Evolutionary conservation across 2,329 filamentous ascomycete species (phyloP).

Genomic region (Ophiostoma piceae): DNA sequence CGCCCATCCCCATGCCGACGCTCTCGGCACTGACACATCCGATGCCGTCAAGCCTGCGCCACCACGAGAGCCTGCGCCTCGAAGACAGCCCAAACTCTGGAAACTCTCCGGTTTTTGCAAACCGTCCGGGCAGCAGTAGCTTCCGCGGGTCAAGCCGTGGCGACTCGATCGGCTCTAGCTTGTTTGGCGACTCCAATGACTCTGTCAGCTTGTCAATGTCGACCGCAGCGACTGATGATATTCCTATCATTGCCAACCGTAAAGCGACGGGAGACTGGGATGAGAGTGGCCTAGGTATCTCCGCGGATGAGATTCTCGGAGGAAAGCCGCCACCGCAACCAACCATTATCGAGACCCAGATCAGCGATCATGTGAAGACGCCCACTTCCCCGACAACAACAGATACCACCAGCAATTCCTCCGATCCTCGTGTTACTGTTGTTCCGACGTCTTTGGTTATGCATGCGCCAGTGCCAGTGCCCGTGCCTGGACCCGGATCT

Average conservation of each 20-base stretch:
- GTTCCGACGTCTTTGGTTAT: constrained; percentile 57
- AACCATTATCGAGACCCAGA: neutral
- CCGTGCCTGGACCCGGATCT: constrained; percentile 32
- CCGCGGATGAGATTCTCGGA: constrained; percentile 49
- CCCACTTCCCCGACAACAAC: neutral
- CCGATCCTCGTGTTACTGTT: neutral
- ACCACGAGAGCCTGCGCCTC: constrained; percentile 56
- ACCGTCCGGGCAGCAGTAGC: constrained; percentile 61
- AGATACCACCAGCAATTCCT: neutral
- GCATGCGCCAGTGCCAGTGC: constrained; percentile 41
- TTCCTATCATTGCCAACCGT: constrained; percentile 68
- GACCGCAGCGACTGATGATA: constrained; percentile 68
- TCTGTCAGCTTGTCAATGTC: constrained; percentile 48
- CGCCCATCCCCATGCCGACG: constrained; percentile 36
- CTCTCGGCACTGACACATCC: constrained; percentile 52
- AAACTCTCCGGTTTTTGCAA: constrained; percentile 63
- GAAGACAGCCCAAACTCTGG: constrained; percentile 83
- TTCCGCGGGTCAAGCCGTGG: constrained; percentile 76
- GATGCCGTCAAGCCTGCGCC: constrained; percentile 59
- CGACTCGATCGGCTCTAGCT: constrained; percentile 81
- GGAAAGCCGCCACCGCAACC: neutral
- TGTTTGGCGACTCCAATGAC: constrained; percentile 77
- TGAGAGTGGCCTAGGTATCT: constrained; percentile 72
- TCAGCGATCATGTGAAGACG: neutral
- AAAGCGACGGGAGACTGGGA: constrained; percentile 74